Evolutionary conservation across 768 basidiomycete species (phyloP), one percentile per base, ranked within the genome.

Genomic region (Coprinopsis marcescibilis): DNA sequence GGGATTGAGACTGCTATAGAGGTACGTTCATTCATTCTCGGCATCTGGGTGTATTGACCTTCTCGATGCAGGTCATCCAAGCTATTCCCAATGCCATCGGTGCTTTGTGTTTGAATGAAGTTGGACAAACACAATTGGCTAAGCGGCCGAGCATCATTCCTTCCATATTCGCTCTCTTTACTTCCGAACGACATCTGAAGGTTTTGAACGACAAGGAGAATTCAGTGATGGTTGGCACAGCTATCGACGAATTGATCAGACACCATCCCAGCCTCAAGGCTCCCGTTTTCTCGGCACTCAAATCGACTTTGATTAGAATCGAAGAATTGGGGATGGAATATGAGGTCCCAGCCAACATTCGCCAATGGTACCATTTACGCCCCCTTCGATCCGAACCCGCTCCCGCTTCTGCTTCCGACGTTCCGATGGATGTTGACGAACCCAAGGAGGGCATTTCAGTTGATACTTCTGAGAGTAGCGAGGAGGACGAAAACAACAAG

Each of bases 1-100:
- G 89, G 85, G 3, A 74, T 95, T 33, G 92, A 95, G 53, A 80
- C 90, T 4, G 81, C 88, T 0, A 85, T 91, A 35, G 95, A 99
- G 68, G 92, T 90, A 59, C n/a, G 14, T 66, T 37, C 40, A 35
- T 15, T 23, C 20, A 4, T 48, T 12, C 43, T n/a, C 27, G 34
- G 41, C 11, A 43, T 15, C 46, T n/a, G 0, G 43, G 10, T 34
- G 26, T 41, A 37, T 8, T 37, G 20, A 57, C 11, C 32, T n/a
- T 13, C 29, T 11, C 11, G 25, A 41, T 15, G 3, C 39, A 95
- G 89, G 86, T 96, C 32, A 81, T 97, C 32, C 85, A 89, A 73
- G 82, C 93, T 2, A 83, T 98, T 49, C 89, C 93, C 1, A 94
- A 95, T 56, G 96, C 94, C 14, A 81, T 99, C 43, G 95, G 96